Evolutionary conservation across 495 filamentous ascomycete genomes (phyloP).

Genomic region (Penicillium ochrochloron): DNA sequence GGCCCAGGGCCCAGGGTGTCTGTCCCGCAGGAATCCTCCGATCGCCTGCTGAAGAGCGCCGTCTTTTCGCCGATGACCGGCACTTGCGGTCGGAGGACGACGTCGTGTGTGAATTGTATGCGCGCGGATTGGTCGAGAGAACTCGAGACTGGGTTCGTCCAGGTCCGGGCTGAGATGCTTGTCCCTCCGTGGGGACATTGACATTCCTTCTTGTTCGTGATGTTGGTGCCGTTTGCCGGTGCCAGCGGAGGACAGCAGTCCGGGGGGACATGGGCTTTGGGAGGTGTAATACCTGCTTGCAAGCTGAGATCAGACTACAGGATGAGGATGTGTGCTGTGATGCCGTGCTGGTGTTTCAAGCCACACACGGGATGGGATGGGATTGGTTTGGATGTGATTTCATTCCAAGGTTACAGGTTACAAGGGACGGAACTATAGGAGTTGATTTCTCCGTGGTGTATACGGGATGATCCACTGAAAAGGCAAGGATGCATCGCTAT

Average conservation of each 20-base stretch:
- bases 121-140: not conserved
- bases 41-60: not conserved
- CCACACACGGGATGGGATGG: constrained; percentile 11
- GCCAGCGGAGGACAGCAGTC: constrained; percentile 15
- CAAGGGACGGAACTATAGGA: not conserved
- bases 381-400: not conserved
- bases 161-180: not conserved
- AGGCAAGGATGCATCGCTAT: not conserved
- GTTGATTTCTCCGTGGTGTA: not conserved
- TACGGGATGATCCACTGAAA: not conserved
- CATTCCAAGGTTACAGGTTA: not conserved
- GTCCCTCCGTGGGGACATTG: not conserved
- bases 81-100: constrained; percentile 7
- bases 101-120: not conserved
- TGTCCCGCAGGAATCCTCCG: constrained; percentile 12
- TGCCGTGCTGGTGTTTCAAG: constrained; percentile 1
- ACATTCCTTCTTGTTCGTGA: not conserved
- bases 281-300: not conserved
- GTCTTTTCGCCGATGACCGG: constrained; percentile 17
- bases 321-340: not conserved
- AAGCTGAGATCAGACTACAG: not conserved
- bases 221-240: not conserved
- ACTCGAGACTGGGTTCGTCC: not conserved
- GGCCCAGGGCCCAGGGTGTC: not conserved
- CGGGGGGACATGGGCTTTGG: not conserved